Percentiles rank a stretch among this genome's conserved stretches.
Conservation (phyloP, 495 filamentous ascomycete species). For the Aspergillus campestris region DNA sequence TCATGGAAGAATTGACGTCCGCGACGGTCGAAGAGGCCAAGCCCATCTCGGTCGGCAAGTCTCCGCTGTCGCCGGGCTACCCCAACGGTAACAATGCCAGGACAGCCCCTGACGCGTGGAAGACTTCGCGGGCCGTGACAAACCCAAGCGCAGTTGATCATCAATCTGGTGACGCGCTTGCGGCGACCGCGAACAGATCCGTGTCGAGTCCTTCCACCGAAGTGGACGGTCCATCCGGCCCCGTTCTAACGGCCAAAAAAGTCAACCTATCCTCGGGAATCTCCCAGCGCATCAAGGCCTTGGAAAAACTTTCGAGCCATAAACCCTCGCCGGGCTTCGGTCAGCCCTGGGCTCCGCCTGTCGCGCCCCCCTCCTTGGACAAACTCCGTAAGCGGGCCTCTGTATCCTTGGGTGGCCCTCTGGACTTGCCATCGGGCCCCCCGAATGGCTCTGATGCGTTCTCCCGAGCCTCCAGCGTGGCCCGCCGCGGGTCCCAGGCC, state of each 20-base stretch:
- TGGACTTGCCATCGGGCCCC: constrained; percentile 9
- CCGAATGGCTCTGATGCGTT: constrained; percentile 15
- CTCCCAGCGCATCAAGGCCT: constrained; percentile 79
- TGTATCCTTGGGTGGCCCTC: background rate
- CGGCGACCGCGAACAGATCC: constrained; percentile 28
- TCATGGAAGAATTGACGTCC: constrained; percentile 81
- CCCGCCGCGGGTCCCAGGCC: constrained; percentile 21
- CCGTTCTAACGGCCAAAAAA: constrained; percentile 54
- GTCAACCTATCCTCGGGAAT: constrained; percentile 81
- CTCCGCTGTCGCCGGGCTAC: constrained; percentile 65
- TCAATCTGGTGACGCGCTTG: constrained; percentile 29
- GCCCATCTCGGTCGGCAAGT: constrained; percentile 73
- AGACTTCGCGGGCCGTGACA: constrained; percentile 44
- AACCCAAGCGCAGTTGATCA: constrained; percentile 31
- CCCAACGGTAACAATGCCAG: constrained; percentile 30
- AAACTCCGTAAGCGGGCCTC: constrained; percentile 37
- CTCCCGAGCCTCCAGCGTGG: constrained; percentile 25
- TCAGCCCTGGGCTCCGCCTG: constrained; percentile 14
- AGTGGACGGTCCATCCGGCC: constrained; percentile 16
- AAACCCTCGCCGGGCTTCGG: constrained; percentile 24
- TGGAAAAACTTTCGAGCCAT: constrained; percentile 63
- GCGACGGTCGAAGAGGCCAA: constrained; percentile 78
- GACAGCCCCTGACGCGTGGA: constrained; percentile 24
- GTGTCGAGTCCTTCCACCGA: constrained; percentile 29
- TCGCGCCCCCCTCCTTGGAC: constrained; percentile 33